Evolutionary conservation across 768 basidiomycete genomes (phyloP), one percentile per base, ranked within the genome.

Genomic region (Kwoniella botswanensis): DNA sequence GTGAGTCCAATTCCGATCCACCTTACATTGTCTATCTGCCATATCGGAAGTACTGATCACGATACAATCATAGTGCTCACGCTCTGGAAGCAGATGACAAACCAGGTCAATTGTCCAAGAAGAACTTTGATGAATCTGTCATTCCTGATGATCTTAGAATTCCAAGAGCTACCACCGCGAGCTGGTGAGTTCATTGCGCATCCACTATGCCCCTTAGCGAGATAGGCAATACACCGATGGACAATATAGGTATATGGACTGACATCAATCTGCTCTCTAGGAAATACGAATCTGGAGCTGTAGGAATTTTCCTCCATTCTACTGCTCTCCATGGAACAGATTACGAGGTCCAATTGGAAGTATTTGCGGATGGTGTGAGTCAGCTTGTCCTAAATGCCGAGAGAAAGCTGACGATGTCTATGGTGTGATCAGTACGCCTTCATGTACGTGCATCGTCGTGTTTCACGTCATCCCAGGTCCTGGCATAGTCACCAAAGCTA

Each of bases 251-350:
- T 35, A 9, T 35, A 35, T 35, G 6, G 7, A 35, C 35, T 35
- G 35, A 35, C 35, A 35, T 6, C 5, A 6, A 35, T 44, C 7
- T 44, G 11, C 26, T 22, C 11, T 46, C 11, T 67, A 84, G 83
- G 83, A 98, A 98, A 86, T 98, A 98, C 82, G 90, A 92, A 74
- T 93, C 87, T 64, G 96, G 96, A 5, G 96, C 95, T 41, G 92
- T 98, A 29, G 96, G 96, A 24, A 91, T 88, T 70, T 90, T 98
- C 82, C 91, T 89, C 2, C 96, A 98, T 77, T 87, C 92, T 52
- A 91, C 91, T 63, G 91, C 92, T 17, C 88, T 98, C 50, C 96
- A 98, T 78, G 96, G 94, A 62, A 89, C 86, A 73, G 88, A 94
- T 82, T 98, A 97, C 84, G 92, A 92, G 77, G 96, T 93, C 81